A percentile compares a stretch with the other conserved stretches of the same genome.
phyloP scores from a whole-genome alignment of 768 basidiomycete species.

The Psilocybe sp. region DNA sequence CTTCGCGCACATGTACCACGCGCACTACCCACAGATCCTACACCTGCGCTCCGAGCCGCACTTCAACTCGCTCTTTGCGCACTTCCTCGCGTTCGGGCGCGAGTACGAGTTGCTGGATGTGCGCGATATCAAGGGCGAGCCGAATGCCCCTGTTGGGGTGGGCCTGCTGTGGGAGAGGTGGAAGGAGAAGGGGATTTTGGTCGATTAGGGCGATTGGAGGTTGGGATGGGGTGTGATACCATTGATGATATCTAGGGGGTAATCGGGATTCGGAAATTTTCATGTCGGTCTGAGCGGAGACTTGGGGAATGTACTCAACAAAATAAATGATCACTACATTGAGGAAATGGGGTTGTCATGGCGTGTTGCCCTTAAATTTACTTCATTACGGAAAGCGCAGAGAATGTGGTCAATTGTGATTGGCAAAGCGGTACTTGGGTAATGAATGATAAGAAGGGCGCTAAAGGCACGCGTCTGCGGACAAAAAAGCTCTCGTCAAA shows the following conservation, averaged over 20 bases:
- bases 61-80: conserved; percentile 96
- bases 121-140: conserved; percentile 79
- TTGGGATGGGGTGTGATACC: not conserved
- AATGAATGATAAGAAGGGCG: not conserved
- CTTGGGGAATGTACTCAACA: no score
- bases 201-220: conserved; percentile 29
- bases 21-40: conserved; percentile 87
- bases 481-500: conserved; percentile 3
- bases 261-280: no score
- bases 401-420: conserved; percentile 1
- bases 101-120: conserved; percentile 91
- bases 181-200: conserved; percentile 78
- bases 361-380: no score
- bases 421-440: not conserved
- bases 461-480: not conserved
- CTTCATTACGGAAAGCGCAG: no score
- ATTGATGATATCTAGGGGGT: not conserved
- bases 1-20: conserved; percentile 96
- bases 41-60: conserved; percentile 93
- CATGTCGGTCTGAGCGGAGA: no score
- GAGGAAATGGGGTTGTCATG: no score
- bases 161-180: conserved; percentile 86
- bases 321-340: no score
- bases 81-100: conserved; percentile 93
- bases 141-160: conserved; percentile 61